phyloP scores from a whole-genome alignment of 768 basidiomycete species.

The Cystofilobasidium ferigula region DNA sequence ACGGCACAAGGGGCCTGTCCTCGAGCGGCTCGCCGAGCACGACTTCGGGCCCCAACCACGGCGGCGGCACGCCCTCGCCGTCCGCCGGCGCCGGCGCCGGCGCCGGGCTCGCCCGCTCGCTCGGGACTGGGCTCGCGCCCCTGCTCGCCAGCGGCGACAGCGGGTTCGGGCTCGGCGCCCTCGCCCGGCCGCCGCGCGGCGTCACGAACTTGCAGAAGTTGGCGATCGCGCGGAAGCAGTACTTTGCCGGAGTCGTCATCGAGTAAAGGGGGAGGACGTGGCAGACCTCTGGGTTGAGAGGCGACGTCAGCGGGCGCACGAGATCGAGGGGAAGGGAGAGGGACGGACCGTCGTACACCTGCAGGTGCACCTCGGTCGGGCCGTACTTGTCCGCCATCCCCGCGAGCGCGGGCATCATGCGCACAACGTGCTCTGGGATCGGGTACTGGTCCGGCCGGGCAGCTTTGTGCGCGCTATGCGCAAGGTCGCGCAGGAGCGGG shows the following conservation, averaged over 20 bases:
- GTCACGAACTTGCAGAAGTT: conserved; percentile 38
- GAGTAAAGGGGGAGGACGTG: conserved; percentile 25
- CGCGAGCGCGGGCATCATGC: conserved; percentile 35
- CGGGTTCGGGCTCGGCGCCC: neutral
- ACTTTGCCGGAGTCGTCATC: conserved; percentile 26
- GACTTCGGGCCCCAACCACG: too few relatives aligned
- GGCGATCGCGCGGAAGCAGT: conserved; percentile 33
- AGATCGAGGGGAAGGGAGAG: neutral
- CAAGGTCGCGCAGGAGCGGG: neutral
- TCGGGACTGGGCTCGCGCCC: neutral
- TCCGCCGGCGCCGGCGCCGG: too few relatives aligned
- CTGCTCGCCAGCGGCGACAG: neutral
- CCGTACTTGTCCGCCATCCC: conserved; percentile 37
- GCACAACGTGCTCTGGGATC: conserved; percentile 47
- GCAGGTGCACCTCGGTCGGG: conserved; percentile 74
- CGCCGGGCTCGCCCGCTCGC: too few relatives aligned
- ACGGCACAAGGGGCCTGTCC: neutral
- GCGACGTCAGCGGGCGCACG: neutral
- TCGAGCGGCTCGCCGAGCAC: too few relatives aligned
- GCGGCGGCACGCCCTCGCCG: too few relatives aligned
- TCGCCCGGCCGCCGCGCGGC: too few relatives aligned
- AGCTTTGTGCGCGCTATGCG: conserved; percentile 70
- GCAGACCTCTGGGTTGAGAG: conserved; percentile 20
- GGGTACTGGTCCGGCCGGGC: conserved; percentile 69
- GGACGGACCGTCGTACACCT: conserved; percentile 68